These are phyloP conservation scores for Baudoinia panamericana DNA, from an alignment of 495 filamentous ascomycete species.

Conservation along the genomic window DNA sequence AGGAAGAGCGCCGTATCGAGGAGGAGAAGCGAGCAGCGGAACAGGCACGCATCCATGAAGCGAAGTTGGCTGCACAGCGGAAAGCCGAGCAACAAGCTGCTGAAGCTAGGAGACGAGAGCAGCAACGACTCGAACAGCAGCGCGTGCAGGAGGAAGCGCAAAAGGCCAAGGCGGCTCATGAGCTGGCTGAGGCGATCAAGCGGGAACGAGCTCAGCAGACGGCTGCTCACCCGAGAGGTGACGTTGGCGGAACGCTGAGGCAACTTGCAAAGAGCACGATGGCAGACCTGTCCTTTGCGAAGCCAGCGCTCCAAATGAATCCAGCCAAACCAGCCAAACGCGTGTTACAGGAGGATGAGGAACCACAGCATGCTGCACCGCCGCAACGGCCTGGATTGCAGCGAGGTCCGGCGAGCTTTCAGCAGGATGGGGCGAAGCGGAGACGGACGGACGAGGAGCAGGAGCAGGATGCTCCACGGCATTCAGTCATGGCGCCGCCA, in stretches of 20 bases:
- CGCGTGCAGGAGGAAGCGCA: constrained; percentile 19
- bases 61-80: constrained; percentile 55
- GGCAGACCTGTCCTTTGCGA: constrained; percentile 21
- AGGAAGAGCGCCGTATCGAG: constrained; percentile 37
- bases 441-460: constrained; percentile 45
- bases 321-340: constrained; percentile 55
- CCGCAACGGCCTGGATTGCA: constrained; percentile 25
- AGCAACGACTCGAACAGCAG: constrained; percentile 29
- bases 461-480: constrained; percentile 31
- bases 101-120: constrained; percentile 51
- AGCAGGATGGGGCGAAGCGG: constrained; percentile 44
- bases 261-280: constrained; percentile 42
- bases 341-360: constrained; percentile 39
- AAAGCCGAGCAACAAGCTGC: constrained; percentile 42
- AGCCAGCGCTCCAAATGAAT: constrained; percentile 42
- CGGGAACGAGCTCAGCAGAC: constrained; percentile 28
- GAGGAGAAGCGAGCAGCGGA: constrained; percentile 39
- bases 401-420: constrained; percentile 35
- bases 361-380: constrained; percentile 1
- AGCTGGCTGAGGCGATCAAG: constrained; percentile 32
- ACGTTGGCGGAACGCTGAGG: constrained; percentile 39
- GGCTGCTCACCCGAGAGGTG: constrained; percentile 32
- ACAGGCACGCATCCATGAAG: constrained; percentile 41
- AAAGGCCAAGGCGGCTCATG: constrained; percentile 33
- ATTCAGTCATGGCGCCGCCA: constrained; percentile 58